These are phyloP conservation scores for Nemania sp. DNA, from an alignment of 2,329 filamentous ascomycete species.

Conservation along the genomic window DNA sequence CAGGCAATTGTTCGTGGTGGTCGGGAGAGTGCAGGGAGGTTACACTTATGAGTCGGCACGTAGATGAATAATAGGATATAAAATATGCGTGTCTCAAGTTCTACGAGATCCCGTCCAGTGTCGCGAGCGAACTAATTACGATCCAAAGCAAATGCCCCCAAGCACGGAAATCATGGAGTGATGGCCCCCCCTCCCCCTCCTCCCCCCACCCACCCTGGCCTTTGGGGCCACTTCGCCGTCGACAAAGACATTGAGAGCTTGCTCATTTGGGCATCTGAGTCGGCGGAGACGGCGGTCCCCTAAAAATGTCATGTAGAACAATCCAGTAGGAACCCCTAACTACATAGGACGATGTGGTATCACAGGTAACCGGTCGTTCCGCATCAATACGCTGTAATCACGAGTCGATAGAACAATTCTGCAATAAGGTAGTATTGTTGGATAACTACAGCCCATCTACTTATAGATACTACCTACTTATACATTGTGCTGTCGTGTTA, in stretches of 20 bases:
- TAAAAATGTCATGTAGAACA: not conserved
- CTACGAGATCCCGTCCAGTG: constrained; percentile 14
- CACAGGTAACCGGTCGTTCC: constrained; percentile 8
- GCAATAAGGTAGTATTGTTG: not conserved
- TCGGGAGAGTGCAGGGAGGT: not conserved
- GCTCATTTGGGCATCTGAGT: constrained; percentile 22
- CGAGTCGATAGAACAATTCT: not conserved
- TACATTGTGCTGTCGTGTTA: too few species aligned
- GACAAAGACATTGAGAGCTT: constrained; percentile 22
- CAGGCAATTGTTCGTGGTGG: not conserved
- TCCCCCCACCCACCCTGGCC: constrained; percentile 19
- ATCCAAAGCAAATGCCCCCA: constrained; percentile 7
- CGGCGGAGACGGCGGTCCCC: not conserved
- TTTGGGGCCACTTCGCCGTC: constrained; percentile 20
- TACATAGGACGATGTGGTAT: not conserved
- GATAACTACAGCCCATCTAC: not conserved
- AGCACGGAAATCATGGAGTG: not conserved
- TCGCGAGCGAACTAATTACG: not conserved
- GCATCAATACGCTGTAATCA: constrained; percentile 14
- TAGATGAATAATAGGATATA: not conserved
- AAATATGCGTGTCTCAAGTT: constrained; percentile 9
- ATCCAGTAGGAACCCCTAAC: not conserved
- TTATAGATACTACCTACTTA: too few species aligned
- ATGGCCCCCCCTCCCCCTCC: not conserved
- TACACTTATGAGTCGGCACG: constrained; percentile 2